phyloP scores from a whole-genome alignment of 495 filamentous ascomycete genomes.

The Xylaria cubensis region DNA sequence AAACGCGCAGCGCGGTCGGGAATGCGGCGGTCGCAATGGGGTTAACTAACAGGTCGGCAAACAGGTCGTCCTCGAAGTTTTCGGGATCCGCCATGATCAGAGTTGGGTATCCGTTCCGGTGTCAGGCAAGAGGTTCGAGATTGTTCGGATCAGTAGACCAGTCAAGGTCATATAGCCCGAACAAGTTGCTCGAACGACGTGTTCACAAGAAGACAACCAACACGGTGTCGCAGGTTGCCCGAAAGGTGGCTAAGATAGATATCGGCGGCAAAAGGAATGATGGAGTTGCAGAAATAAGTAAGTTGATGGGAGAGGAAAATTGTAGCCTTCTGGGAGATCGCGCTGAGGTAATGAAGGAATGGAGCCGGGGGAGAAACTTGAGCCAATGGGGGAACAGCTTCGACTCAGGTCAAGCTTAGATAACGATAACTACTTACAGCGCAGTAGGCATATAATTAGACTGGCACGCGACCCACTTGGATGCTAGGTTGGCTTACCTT shows the following conservation, averaged over 20 bases:
- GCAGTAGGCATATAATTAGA: not conserved
- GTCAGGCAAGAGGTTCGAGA: not conserved
- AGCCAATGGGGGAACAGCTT: conserved; percentile 29
- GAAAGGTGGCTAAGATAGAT: not conserved
- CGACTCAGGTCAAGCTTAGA: conserved; percentile 17
- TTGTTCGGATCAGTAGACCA: not conserved
- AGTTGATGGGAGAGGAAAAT: conserved; percentile 15
- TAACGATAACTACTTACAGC: not conserved
- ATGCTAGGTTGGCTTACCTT: not conserved
- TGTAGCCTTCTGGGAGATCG: conserved; percentile 30
- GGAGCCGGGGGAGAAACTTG: conserved; percentile 26
- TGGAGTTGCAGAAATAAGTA: conserved; percentile 5
- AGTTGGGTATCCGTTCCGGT: not conserved
- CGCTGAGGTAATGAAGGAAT: conserved; percentile 24
- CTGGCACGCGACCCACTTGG: not conserved
- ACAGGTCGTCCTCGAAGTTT: conserved; percentile 96
- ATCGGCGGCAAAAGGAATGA: not conserved
- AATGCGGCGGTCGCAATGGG: not conserved
- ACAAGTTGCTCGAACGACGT: not conserved
- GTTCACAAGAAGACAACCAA: not conserved
- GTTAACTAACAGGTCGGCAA: conserved; percentile 88
- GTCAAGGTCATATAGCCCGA: not conserved
- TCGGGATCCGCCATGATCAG: conserved; percentile 80
- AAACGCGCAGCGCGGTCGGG: not conserved
- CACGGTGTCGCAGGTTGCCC: not conserved